phyloP scores from a whole-genome alignment of 495 filamentous ascomycete genomes.

The Aspergillus leporis region DNA sequence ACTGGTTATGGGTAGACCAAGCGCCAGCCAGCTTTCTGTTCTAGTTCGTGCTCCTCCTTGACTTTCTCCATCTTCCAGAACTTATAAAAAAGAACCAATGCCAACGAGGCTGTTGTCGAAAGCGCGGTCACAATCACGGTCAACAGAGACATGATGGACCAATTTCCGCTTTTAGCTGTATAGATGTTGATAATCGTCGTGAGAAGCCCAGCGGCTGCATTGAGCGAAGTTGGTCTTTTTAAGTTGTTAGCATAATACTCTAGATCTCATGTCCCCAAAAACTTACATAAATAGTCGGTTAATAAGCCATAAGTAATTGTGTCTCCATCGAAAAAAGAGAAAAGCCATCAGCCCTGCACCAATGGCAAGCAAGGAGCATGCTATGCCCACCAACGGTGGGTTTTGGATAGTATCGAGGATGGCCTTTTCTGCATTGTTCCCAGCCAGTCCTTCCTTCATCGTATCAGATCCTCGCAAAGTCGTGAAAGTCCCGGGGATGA shows the following conservation, averaged over 20 bases:
- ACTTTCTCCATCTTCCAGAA: conserved; percentile 9
- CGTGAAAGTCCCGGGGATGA: conserved; percentile 40
- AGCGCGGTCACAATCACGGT: conserved; percentile 5
- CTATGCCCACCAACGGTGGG: conserved; percentile 25
- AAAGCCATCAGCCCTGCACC: conserved; percentile 15
- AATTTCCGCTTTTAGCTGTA: conserved; percentile 22
- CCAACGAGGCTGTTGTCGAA: conserved; percentile 1
- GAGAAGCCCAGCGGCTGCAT: conserved; percentile 20
- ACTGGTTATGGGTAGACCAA: background rate
- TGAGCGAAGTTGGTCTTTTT: conserved; percentile 7
- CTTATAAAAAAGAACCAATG: conserved; percentile 5
- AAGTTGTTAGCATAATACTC: background rate
- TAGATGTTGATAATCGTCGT: conserved; percentile 50
- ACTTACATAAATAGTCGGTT: conserved; percentile 17
- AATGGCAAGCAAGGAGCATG: conserved; percentile 20
- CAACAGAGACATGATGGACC: conserved; percentile 15
- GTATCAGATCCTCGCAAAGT: conserved; percentile 23
- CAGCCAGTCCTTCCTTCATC: conserved; percentile 12
- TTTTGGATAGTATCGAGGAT: conserved; percentile 27
- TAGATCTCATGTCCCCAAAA: too few species aligned
- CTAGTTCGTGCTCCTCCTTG: conserved; percentile 3
- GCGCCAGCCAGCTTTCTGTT: background rate
- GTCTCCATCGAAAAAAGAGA: conserved; percentile 19
- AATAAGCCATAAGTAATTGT: conserved; percentile 30
- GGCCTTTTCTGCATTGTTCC: conserved; percentile 12